phyloP scores from a whole-genome alignment of 371 early-diverging fungal genomes.

The Mucor plumbeus region DNA sequence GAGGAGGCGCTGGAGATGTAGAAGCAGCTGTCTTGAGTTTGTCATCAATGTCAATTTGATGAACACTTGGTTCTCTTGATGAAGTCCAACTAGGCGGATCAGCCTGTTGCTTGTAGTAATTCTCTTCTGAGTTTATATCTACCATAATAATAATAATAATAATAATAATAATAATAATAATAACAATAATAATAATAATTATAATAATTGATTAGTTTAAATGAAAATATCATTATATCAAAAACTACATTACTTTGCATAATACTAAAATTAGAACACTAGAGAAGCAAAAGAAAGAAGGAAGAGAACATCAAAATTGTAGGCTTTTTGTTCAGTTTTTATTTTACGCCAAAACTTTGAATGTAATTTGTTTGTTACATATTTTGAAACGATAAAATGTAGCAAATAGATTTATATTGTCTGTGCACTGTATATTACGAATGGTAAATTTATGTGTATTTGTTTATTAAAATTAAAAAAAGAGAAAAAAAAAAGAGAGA shows the following conservation, averaged over 20 bases:
- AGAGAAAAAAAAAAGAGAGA: background rate
- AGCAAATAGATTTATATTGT: background rate
- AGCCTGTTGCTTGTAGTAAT: background rate
- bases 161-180: no score
- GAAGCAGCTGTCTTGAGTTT: background rate
- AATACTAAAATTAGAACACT: background rate
- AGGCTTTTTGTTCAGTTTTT: background rate
- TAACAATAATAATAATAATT: no score
- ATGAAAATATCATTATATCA: background rate
- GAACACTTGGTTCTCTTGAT: background rate
- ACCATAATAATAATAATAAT: background rate
- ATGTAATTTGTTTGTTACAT: background rate
- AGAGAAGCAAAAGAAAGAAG: background rate
- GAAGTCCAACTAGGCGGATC: background rate
- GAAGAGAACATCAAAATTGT: background rate
- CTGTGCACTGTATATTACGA: slow-evolving; percentile 4
- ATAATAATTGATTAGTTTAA: no score
- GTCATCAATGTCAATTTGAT: background rate
- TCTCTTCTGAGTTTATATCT: slow-evolving; percentile 6
- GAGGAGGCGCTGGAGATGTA: background rate
- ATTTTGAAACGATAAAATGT: background rate
- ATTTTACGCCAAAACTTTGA: slow-evolving; percentile 1
- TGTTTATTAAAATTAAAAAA: slow-evolving; percentile 9
- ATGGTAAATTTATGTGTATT: slow-evolving; percentile 8
- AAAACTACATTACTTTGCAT: slow-evolving; percentile 1